Percentiles rank a stretch among this genome's conserved stretches.
phyloP scores from a whole-genome alignment of 352 stramenopile species.

The Aphanomyces stellatus region DNA sequence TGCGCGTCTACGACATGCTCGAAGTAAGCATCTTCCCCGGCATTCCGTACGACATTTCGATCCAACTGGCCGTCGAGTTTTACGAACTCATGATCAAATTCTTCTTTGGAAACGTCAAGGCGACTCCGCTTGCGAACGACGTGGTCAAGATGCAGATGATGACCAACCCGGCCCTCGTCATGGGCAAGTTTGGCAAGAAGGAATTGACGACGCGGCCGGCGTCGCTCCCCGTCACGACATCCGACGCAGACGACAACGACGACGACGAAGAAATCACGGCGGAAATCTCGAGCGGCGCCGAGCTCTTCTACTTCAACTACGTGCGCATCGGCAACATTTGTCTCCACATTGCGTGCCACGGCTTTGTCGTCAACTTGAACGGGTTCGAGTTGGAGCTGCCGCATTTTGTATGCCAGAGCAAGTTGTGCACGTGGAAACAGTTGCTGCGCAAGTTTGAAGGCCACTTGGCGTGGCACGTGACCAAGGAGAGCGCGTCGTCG shows the following conservation, averaged over 20 bases:
- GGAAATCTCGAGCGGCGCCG: constrained; percentile 34
- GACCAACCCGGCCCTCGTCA: background rate
- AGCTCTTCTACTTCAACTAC: constrained; percentile 84
- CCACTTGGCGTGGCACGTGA: constrained; percentile 74
- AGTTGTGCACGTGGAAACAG: constrained; percentile 75
- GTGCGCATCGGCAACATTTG: constrained; percentile 70
- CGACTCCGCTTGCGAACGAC: constrained; percentile 25
- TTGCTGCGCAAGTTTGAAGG: constrained; percentile 76
- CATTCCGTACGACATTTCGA: constrained; percentile 75
- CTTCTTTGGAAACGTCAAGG: constrained; percentile 42
- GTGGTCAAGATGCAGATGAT: background rate
- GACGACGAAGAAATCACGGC: background rate
- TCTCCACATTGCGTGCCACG: constrained; percentile 73
- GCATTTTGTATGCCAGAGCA: constrained; percentile 70
- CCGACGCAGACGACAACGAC: background rate
- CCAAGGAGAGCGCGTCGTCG: constrained; percentile 71
- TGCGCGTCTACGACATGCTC: constrained; percentile 62
- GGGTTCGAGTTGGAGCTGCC: constrained; percentile 71
- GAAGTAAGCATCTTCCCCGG: constrained; percentile 80
- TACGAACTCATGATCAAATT: constrained; percentile 82
- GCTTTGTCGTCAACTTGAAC: constrained; percentile 79
- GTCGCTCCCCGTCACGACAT: no score
- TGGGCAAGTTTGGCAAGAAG: background rate
- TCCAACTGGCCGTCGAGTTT: constrained; percentile 70
- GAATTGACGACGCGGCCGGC: background rate